Conservation (phyloP, 805 yeast species). For the Ogataea ganodermae region DNA sequence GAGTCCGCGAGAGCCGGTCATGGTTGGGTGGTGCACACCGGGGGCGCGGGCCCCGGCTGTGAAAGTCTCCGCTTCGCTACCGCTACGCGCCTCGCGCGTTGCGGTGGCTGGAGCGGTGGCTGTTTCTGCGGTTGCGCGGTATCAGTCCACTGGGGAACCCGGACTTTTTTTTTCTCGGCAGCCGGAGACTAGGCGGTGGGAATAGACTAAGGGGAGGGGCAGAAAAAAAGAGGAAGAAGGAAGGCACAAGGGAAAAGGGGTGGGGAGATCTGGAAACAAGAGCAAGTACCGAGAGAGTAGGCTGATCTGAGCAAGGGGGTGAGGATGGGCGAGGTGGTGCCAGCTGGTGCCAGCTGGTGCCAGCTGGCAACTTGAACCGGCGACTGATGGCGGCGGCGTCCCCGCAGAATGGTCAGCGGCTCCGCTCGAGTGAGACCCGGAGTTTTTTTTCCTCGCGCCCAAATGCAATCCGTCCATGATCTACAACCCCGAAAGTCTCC, state of each 20-base stretch:
- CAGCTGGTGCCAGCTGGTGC: too few relatives aligned
- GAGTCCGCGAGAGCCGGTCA: slow-evolving; percentile 1
- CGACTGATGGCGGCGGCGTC: too few relatives aligned
- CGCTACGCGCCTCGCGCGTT: background rate
- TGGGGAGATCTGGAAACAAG: too few relatives aligned
- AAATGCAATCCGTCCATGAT: slow-evolving; percentile 5
- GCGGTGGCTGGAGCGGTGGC: too few relatives aligned
- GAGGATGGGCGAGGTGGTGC: too few relatives aligned
- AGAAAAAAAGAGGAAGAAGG: background rate
- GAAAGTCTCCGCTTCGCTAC: background rate
- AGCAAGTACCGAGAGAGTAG: too few relatives aligned
- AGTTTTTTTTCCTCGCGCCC: slow-evolving; percentile 16
- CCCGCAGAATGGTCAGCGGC: slow-evolving; percentile 10
- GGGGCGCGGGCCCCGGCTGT: background rate
- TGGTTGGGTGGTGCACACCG: slow-evolving; percentile 1
- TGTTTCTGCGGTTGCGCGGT: background rate
- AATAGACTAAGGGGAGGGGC: slow-evolving; percentile 6
- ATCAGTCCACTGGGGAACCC: slow-evolving; percentile 3
- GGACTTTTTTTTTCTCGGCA: slow-evolving; percentile 3
- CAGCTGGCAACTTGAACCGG: too few relatives aligned
- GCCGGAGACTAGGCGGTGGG: slow-evolving; percentile 4
- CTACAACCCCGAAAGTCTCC: slow-evolving; percentile 10
- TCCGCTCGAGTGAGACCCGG: slow-evolving; percentile 28
- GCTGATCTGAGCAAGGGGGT: too few relatives aligned
- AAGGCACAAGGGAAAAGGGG: background rate